phyloP scores from a whole-genome alignment of 2,329 filamentous ascomycete genomes.

The Septoria linicola region DNA sequence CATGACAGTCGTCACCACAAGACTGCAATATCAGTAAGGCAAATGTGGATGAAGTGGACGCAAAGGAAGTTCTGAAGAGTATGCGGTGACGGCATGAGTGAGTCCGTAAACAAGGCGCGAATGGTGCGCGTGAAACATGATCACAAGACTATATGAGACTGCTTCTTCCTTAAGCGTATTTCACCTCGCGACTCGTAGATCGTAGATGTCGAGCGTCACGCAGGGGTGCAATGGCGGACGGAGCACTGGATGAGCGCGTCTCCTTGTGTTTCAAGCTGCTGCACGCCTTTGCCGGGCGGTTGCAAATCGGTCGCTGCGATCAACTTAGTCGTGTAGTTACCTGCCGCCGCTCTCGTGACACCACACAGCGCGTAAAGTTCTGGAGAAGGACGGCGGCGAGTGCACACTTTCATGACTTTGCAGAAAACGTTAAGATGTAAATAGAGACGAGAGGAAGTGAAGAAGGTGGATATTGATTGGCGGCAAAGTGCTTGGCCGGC shows the following conservation, averaged over 20 bases:
- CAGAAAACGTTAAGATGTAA: not conserved
- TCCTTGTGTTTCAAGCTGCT: slow-evolving; percentile 15
- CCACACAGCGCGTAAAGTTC: not conserved
- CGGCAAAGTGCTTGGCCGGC: no score
- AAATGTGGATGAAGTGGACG: not conserved
- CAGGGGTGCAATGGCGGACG: slow-evolving; percentile 16
- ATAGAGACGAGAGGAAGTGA: not conserved
- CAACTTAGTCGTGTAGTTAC: not conserved
- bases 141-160: not conserved
- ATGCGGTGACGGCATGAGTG: not conserved
- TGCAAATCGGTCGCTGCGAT: slow-evolving; percentile 4
- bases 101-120: not conserved
- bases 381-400: not conserved
- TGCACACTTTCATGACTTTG: not conserved
- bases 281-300: slow-evolving; percentile 10
- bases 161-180: not conserved
- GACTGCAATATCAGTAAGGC: not conserved
- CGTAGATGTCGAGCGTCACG: slow-evolving; percentile 14
- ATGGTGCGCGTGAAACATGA: not conserved
- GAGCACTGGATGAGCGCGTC: slow-evolving; percentile 11
- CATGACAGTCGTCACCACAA: not conserved
- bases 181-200: slow-evolving; percentile 1
- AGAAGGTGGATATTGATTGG: not conserved
- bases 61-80: not conserved
- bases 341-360: not conserved